Conservation (phyloP, 176 grass and related monocot genomes). For the Saccharum spontaneum region DNA sequence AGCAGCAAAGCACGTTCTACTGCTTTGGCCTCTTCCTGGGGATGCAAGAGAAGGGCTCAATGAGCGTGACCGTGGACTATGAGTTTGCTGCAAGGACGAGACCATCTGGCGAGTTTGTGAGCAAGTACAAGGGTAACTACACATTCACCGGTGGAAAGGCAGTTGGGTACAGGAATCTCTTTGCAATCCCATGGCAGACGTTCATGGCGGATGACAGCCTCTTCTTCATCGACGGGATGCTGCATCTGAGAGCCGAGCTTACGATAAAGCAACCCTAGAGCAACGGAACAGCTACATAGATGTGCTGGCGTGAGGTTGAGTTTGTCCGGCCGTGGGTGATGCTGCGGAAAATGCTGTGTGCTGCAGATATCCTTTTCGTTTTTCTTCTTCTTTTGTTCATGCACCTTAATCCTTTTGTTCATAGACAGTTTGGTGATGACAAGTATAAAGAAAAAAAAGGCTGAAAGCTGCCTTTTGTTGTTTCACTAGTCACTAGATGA, state of each 20-base stretch:
- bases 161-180: conserved; percentile 75
- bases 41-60: conserved; percentile 92
- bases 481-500: conserved; percentile 16
- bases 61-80: conserved; percentile 65
- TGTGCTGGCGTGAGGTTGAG: background rate
- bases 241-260: conserved; percentile 82
- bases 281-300: background rate
- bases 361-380: conserved; percentile 29
- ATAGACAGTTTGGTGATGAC: conserved; percentile 50
- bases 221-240: conserved; percentile 67
- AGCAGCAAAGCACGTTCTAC: conserved; percentile 54
- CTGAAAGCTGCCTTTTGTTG: background rate
- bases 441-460: conserved; percentile 20
- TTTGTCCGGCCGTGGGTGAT: background rate
- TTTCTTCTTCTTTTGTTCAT: background rate
- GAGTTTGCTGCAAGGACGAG: conserved; percentile 71
- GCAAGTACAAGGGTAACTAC: conserved; percentile 80
- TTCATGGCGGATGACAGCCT: conserved; percentile 79
- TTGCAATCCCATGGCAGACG: conserved; percentile 67
- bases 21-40: conserved; percentile 80
- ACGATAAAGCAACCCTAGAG: conserved; percentile 68
- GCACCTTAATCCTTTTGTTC: conserved; percentile 30
- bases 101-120: conserved; percentile 59
- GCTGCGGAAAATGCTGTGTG: background rate
- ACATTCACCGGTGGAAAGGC: conserved; percentile 86